Evolutionary conservation across 306 rosid genomes (phyloP), one percentile per base, ranked within the genome.

Genomic region (Lupinus albus): DNA sequence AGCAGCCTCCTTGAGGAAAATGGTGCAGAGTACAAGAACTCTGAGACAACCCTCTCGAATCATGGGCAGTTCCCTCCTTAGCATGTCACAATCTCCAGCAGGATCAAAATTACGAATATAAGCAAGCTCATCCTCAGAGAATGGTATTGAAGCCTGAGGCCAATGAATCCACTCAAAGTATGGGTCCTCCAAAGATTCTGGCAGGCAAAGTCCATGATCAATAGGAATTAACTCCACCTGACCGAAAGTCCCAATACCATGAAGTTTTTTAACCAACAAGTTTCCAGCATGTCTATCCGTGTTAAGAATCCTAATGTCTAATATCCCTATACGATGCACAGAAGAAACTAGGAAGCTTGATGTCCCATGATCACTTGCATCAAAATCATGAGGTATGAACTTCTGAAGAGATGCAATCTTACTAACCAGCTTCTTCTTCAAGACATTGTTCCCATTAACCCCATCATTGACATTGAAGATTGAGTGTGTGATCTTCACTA

Each of bases 161-260:
- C 99, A 93, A 76, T 93, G 99, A 67, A 93, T 93, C 99, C 99
- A 93, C 87, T 93, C 99, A 41, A 93, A 90, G 49, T 93, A 93
- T 0, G 99, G 99, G 56, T 93, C 99, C 83, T 93, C 99, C 81
- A 93, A 78, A 61, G 89, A 76, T 63, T 93, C 99, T 0, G 99
- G 99, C 59, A 93, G 77, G 83, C 97, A 93, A 68, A 93, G 99
- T 36, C 99, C 99, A 48, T 93, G 99, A 76, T 93, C 99, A 74
- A 93, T 93, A 4, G 99, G 99, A 66, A 93, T 80, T 58, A 93
- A 87, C 80, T 90, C 99, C 80, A 93, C 90, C 82, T 85, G 92
- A 76, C 89, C 94, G 81, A 93, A 93, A 75, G 67, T 77, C 52
- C 97, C 96, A 56, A 82, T 82, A 36, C 87, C 87, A 74, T 88